Percentiles rank a stretch among this genome's conserved stretches.
Conservation (phyloP, 371 early-diverging fungal species). For the Mucor piriformis region DNA sequence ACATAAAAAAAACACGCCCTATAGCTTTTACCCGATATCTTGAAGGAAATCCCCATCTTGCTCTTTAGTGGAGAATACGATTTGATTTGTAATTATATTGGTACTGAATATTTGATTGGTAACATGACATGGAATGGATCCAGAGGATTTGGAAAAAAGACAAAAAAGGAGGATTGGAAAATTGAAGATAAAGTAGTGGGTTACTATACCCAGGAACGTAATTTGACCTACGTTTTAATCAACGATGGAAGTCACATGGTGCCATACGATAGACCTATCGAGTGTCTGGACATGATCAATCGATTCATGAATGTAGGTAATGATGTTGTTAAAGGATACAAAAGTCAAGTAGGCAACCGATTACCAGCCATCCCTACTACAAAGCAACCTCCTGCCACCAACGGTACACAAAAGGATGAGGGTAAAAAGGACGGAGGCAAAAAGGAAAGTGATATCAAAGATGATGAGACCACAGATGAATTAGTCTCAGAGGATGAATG, state of each 20-base stretch:
- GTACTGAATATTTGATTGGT: conserved; percentile 70
- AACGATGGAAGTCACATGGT: conserved; percentile 84
- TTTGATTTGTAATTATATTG: conserved; percentile 79
- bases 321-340: conserved; percentile 33
- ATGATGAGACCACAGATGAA: neutral
- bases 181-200: conserved; percentile 65
- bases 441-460: neutral
- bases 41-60: conserved; percentile 57
- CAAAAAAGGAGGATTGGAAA: conserved; percentile 48
- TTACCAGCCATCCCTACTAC: neutral
- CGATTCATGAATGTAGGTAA: conserved; percentile 66
- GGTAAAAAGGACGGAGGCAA: neutral
- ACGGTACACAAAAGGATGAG: neutral
- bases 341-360: conserved; percentile 35
- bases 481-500: neutral
- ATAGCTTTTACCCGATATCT: conserved; percentile 55
- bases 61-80: conserved; percentile 83
- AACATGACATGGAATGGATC: conserved; percentile 77
- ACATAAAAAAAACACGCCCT: neutral
- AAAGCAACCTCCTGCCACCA: conserved; percentile 1
- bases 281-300: conserved; percentile 74
- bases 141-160: conserved; percentile 57
- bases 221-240: conserved; percentile 71
- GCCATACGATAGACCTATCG: conserved; percentile 72
- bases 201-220: conserved; percentile 58